Conservation (phyloP, 208 protist genomes). For the Trichomonas tenax region DNA sequence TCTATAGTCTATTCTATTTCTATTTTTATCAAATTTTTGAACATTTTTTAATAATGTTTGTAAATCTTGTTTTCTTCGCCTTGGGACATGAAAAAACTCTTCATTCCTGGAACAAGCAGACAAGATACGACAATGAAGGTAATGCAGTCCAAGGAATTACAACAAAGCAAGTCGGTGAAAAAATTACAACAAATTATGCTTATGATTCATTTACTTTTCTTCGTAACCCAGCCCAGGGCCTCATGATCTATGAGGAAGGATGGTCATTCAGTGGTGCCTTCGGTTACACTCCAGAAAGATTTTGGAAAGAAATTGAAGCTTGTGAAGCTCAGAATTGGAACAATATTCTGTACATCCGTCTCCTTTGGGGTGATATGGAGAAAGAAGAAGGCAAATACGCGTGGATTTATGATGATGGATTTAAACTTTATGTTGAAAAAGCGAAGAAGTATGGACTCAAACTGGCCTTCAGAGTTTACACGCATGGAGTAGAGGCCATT, state of each 20-base stretch:
- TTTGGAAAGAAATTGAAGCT: not conserved
- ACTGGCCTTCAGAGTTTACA: not conserved
- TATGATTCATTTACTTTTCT: not conserved
- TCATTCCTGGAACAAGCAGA: not conserved
- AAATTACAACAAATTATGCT: not conserved
- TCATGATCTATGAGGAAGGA: not conserved
- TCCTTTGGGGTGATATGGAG: not conserved
- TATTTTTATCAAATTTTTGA: too few relatives aligned
- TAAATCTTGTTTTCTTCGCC: too few relatives aligned
- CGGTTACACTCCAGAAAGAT: not conserved
- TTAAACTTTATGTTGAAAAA: not conserved
- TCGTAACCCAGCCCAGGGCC: not conserved
- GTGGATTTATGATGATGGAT: not conserved
- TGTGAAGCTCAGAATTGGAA: not conserved
- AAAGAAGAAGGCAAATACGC: not conserved
- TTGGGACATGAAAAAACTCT: not conserved
- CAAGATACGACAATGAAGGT: not conserved
- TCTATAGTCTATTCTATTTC: too few relatives aligned
- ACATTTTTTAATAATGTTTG: too few relatives aligned
- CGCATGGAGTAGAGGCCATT: not conserved
- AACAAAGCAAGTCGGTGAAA: not conserved
- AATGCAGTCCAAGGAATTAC: not conserved
- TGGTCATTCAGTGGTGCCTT: not conserved
- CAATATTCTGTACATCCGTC: not conserved
- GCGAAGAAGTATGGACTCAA: not conserved